Percentiles rank a stretch among this genome's conserved stretches.
Evolutionary conservation across 495 filamentous ascomycete species (phyloP).

Genomic region (Daldinia grandis): DNA sequence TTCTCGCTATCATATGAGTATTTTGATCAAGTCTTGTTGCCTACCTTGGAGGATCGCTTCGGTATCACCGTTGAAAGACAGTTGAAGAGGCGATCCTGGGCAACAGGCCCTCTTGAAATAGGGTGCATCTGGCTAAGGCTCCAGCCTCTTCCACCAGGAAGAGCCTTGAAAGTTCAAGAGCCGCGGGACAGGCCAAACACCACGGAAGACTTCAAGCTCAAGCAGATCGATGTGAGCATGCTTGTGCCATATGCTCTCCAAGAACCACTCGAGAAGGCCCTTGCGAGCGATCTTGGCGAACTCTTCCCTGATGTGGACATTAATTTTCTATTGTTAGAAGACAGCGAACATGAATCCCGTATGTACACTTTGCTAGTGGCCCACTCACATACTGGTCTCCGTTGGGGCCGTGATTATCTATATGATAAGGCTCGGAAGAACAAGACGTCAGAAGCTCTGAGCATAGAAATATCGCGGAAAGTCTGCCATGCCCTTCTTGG

Average conservation of each 20-base stretch:
- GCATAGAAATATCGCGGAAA: slow-evolving; percentile 51
- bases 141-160: slow-evolving; percentile 56
- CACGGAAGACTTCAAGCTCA: slow-evolving; percentile 51
- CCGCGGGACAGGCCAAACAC: slow-evolving; percentile 40
- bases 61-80: slow-evolving; percentile 63
- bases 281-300: slow-evolving; percentile 48
- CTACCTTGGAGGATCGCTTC: slow-evolving; percentile 70
- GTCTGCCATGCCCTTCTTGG: slow-evolving; percentile 66
- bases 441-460: slow-evolving; percentile 51
- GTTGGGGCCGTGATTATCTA: slow-evolving; percentile 73
- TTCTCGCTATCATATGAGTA: slow-evolving; percentile 81
- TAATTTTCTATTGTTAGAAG: slow-evolving; percentile 61
- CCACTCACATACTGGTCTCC: slow-evolving; percentile 65
- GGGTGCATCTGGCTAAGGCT: slow-evolving; percentile 70
- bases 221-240: slow-evolving; percentile 68
- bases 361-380: slow-evolving; percentile 80
- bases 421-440: slow-evolving; percentile 55
- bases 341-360: slow-evolving; percentile 66
- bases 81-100: slow-evolving; percentile 74
- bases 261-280: slow-evolving; percentile 48
- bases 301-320: slow-evolving; percentile 59
- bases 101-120: slow-evolving; percentile 60
- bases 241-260: slow-evolving; percentile 57
- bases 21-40: slow-evolving; percentile 75
- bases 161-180: slow-evolving; percentile 57